Evolutionary conservation across 306 rosid species (phyloP).

Genomic region (Albizia julibrissin): DNA sequence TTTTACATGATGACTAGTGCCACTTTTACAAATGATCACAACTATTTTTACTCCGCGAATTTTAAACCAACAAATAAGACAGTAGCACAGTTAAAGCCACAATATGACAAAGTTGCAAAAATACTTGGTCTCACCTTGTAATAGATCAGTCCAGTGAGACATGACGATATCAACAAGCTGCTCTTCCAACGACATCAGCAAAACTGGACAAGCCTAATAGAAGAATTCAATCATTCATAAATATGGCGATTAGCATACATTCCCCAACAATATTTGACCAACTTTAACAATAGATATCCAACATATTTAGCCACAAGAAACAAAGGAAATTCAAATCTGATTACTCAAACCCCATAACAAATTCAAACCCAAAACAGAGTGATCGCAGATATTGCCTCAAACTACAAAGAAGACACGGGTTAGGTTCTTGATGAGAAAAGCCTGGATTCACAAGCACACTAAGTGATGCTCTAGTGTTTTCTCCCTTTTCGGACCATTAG

Average conservation of each 20-base stretch:
- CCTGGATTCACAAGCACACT: neutral
- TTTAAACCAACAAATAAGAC: slow-evolving; percentile 9
- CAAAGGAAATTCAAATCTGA: neutral
- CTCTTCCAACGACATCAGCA: slow-evolving; percentile 62
- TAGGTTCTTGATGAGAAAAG: neutral
- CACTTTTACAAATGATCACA: too few species aligned
- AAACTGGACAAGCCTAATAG: slow-evolving; percentile 81
- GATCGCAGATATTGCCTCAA: neutral
- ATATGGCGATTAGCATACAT: slow-evolving; percentile 52
- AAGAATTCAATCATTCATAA: slow-evolving; percentile 66
- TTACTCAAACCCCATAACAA: neutral
- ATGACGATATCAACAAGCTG: slow-evolving; percentile 44
- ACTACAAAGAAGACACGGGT: neutral
- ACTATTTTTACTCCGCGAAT: too few species aligned
- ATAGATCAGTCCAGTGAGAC: slow-evolving; percentile 65
- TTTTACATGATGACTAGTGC: too few species aligned
- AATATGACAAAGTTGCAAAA: neutral
- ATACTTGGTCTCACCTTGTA: slow-evolving; percentile 59
- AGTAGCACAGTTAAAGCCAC: neutral
- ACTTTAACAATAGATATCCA: neutral
- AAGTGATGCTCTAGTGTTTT: neutral
- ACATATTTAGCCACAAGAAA: neutral
- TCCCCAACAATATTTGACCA: neutral
- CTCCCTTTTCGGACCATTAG: neutral
- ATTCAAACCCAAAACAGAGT: neutral